phyloP scores from a whole-genome alignment of 2,329 filamentous ascomycete species.

The Neocucurbitaria cava region DNA sequence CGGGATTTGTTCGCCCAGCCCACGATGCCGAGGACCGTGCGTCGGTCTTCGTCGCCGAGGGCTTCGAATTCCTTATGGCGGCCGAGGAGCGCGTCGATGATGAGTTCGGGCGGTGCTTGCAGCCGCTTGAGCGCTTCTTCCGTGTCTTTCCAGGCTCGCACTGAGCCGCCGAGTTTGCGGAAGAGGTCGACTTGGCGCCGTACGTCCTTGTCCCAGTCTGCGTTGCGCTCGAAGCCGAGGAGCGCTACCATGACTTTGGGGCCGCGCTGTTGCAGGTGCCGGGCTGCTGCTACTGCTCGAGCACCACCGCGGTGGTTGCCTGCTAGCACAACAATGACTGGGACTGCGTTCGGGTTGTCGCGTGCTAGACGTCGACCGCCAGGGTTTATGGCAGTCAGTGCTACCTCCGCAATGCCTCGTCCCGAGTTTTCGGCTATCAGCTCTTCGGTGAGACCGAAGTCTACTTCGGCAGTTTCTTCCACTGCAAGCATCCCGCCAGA shows the following conservation, averaged over 20 bases:
- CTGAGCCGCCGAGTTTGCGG: constrained; percentile 79
- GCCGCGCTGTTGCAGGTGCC: constrained; percentile 85
- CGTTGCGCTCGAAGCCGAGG: constrained; percentile 82
- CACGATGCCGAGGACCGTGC: constrained; percentile 85
- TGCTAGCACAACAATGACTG: constrained; percentile 78
- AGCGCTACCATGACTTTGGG: constrained; percentile 83
- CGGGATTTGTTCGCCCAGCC: constrained; percentile 92
- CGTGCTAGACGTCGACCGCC: constrained; percentile 63
- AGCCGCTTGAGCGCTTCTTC: constrained; percentile 61
- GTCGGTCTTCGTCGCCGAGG: constrained; percentile 80
- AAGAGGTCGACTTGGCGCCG: constrained; percentile 84
- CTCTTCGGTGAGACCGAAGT: constrained; percentile 85
- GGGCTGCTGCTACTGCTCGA: constrained; percentile 81
- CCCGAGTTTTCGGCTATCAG: constrained; percentile 93
- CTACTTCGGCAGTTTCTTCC: constrained; percentile 87
- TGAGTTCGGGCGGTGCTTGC: constrained; percentile 74
- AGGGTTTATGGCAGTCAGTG: constrained; percentile 70
- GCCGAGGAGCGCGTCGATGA: constrained; percentile 88
- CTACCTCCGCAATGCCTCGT: constrained; percentile 84
- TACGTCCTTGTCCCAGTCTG: constrained; percentile 80
- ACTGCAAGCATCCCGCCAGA: constrained; percentile 89
- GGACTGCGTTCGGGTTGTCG: constrained; percentile 55
- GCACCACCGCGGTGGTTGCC: constrained; percentile 94
- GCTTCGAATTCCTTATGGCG: constrained; percentile 90
- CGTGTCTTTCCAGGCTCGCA: constrained; percentile 68